These are phyloP conservation scores for Aspergillus ellipticus DNA, from an alignment of 495 filamentous ascomycete species.

Conservation along the genomic window DNA sequence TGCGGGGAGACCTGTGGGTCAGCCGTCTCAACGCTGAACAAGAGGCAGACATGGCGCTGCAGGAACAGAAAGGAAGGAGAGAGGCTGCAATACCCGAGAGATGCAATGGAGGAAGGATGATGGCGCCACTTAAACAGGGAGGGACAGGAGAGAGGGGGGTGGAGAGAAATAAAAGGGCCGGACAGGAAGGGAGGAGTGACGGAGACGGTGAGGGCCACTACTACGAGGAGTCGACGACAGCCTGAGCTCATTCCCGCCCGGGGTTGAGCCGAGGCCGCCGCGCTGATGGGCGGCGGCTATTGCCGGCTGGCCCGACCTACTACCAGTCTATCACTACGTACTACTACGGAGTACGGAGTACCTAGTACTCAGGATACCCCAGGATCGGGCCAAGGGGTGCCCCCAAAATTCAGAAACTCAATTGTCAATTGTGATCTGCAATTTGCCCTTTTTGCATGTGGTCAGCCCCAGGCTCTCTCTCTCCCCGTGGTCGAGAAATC, in stretches of 20 bases:
- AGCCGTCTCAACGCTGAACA: slow-evolving; percentile 42
- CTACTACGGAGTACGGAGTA: too few relatives aligned
- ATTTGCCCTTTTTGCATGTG: not conserved
- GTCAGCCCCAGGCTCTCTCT: not conserved
- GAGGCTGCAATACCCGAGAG: slow-evolving; percentile 21
- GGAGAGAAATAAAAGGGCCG: slow-evolving; percentile 9
- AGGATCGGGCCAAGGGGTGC: not conserved
- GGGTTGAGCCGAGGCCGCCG: slow-evolving; percentile 20
- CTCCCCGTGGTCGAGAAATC: not conserved
- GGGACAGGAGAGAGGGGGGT: slow-evolving; percentile 7
- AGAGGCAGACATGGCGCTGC: slow-evolving; percentile 26
- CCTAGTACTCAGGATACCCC: too few relatives aligned
- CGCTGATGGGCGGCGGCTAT: too few relatives aligned
- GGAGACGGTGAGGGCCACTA: not conserved
- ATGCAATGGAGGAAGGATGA: slow-evolving; percentile 14
- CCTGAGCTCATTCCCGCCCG: not conserved
- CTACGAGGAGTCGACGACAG: not conserved
- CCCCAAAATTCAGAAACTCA: not conserved
- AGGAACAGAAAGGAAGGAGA: slow-evolving; percentile 19
- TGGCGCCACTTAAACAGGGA: slow-evolving; percentile 13
- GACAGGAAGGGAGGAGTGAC: slow-evolving; percentile 5
- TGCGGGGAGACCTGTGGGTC: slow-evolving; percentile 50
- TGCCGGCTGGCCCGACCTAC: slow-evolving; percentile 7
- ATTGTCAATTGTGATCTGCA: not conserved
- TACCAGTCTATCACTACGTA: not conserved